phyloP scores from a whole-genome alignment of 2,329 filamentous ascomycete genomes.

The Alternaria longipes region DNA sequence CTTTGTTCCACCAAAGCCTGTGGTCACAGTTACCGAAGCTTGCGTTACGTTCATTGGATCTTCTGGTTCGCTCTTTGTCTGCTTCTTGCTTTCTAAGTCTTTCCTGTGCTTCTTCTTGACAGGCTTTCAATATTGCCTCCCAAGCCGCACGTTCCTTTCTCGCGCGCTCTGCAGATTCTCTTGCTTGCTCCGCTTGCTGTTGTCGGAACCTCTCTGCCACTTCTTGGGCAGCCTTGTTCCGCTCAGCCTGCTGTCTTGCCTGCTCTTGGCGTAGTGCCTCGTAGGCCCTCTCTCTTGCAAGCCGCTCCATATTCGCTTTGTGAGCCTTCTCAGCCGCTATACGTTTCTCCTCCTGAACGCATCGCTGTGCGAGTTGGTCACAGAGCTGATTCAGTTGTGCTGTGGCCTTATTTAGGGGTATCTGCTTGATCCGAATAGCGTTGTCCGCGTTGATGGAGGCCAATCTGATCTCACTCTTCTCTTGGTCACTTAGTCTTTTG shows the following conservation, averaged over 20 bases:
- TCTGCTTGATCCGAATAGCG: conserved; percentile 1
- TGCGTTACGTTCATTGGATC: neutral
- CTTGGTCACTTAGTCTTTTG: conserved; percentile 3
- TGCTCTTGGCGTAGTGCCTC: neutral
- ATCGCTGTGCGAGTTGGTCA: neutral
- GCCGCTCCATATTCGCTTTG: neutral
- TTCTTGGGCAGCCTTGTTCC: neutral
- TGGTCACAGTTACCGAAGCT: neutral
- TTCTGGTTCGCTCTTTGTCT: neutral
- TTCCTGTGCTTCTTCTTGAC: neutral
- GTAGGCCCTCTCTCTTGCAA: neutral
- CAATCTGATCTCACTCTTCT: conserved; percentile 5
- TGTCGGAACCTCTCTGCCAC: neutral
- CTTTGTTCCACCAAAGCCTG: neutral
- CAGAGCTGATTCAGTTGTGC: neutral
- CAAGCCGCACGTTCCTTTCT: neutral
- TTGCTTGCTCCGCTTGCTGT: neutral
- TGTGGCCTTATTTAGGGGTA: neutral
- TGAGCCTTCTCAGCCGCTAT: neutral
- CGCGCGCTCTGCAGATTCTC: neutral
- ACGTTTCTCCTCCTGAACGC: neutral
- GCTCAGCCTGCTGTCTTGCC: conserved; percentile 6
- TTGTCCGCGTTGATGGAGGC: neutral
- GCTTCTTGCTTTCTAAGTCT: neutral
- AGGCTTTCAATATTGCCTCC: neutral